Evolutionary conservation across 208 protist species (phyloP).

Genomic region (Trypanosoma boissoni): DNA sequence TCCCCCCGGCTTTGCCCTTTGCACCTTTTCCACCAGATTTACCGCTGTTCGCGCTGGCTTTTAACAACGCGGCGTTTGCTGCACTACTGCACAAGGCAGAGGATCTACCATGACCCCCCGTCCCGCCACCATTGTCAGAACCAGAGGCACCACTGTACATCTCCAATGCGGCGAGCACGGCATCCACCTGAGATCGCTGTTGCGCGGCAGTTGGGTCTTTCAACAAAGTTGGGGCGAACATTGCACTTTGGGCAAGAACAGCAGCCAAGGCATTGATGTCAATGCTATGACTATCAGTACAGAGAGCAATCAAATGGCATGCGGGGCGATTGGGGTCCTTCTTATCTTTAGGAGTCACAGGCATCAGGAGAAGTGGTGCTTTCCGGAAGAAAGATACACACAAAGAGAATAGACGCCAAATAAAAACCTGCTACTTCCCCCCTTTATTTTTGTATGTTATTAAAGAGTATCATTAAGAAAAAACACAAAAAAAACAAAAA

Average conservation of each 20-base stretch:
- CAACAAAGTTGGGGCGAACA: background rate
- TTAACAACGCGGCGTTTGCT: background rate
- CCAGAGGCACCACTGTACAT: background rate
- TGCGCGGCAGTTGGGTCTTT: too few relatives aligned
- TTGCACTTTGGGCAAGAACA: slow-evolving; percentile 10
- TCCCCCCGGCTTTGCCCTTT: background rate
- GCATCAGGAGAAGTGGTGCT: too few relatives aligned
- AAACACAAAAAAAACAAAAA: background rate
- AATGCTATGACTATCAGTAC: slow-evolving; percentile 13
- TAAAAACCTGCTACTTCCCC: too few relatives aligned
- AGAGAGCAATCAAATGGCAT: slow-evolving; percentile 22
- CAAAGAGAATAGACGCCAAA: too few relatives aligned
- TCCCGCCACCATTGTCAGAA: background rate
- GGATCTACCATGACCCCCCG: background rate
- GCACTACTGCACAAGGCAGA: background rate
- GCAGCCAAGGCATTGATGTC: slow-evolving; percentile 7
- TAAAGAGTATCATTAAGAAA: background rate
- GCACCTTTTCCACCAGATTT: background rate
- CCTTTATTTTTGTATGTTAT: too few relatives aligned
- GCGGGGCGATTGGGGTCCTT: background rate
- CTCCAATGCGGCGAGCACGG: slow-evolving; percentile 7
- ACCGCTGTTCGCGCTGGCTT: background rate
- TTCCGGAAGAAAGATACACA: too few relatives aligned
- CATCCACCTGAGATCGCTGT: background rate
- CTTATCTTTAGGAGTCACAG: too few relatives aligned